Evolutionary conservation across 371 early-diverging fungal genomes (phyloP).

Genomic region (Nosema bombycis): DNA sequence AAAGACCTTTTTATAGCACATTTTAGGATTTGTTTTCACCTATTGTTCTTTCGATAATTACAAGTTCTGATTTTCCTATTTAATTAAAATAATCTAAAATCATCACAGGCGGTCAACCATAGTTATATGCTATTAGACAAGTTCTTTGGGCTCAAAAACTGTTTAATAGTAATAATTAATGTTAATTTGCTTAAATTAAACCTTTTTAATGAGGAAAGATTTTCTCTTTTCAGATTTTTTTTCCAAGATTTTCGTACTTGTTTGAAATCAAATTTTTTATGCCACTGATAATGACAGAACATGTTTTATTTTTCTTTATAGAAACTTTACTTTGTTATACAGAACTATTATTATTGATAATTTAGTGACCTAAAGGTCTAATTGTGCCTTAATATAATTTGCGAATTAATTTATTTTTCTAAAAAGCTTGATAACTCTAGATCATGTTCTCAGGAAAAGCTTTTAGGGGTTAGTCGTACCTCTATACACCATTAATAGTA

Average conservation of each 20-base stretch:
- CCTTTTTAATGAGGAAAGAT: background rate
- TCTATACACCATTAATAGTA: background rate
- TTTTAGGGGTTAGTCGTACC: background rate
- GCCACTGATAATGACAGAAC: background rate
- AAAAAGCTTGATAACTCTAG: background rate
- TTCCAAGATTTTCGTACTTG: background rate
- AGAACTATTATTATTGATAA: background rate
- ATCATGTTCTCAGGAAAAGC: background rate
- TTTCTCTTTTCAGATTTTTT: background rate
- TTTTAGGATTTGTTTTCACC: conserved; percentile 1
- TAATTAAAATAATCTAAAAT: conserved; percentile 1
- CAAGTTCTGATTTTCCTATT: background rate
- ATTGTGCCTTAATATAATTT: background rate
- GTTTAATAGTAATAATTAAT: background rate
- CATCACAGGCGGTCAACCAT: background rate
- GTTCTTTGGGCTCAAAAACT: background rate
- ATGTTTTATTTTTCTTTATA: background rate
- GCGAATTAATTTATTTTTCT: background rate
- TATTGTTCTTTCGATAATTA: background rate
- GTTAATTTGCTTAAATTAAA: background rate
- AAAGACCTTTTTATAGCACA: background rate
- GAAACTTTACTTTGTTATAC: background rate
- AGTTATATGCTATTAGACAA: conserved; percentile 2
- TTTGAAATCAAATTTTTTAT: background rate
- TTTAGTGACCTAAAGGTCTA: background rate